phyloP scores from a whole-genome alignment of 2,329 filamentous ascomycete genomes.

The Dissoconium aciculare region DNA sequence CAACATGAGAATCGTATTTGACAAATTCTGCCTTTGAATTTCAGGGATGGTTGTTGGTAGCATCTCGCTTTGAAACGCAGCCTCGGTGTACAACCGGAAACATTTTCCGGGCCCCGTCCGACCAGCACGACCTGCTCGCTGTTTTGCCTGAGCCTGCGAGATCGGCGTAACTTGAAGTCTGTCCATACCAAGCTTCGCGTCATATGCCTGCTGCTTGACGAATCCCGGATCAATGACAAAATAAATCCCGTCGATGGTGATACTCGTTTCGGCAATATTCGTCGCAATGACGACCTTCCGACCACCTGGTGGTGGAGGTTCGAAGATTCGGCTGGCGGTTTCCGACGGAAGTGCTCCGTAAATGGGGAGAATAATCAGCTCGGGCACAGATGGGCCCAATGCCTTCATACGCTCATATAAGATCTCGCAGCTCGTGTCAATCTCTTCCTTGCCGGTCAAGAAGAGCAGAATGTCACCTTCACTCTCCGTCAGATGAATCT shows the following conservation, averaged over 20 bases:
- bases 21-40: slow-evolving; percentile 87
- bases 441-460: slow-evolving; percentile 93
- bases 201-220: slow-evolving; percentile 94
- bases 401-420: slow-evolving; percentile 93
- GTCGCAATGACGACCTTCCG: slow-evolving; percentile 95
- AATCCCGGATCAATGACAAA: slow-evolving; percentile 96
- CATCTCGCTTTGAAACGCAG: slow-evolving; percentile 94
- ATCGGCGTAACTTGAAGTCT: slow-evolving; percentile 90
- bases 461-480: slow-evolving; percentile 92
- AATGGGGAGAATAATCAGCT: slow-evolving; percentile 86
- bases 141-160: slow-evolving; percentile 90
- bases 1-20: slow-evolving; percentile 87
- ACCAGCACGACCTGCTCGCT: slow-evolving; percentile 81
- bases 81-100: slow-evolving; percentile 88
- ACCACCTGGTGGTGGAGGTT: slow-evolving; percentile 70
- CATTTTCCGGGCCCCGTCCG: slow-evolving; percentile 92
- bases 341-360: slow-evolving; percentile 88
- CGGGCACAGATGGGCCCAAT: slow-evolving; percentile 75
- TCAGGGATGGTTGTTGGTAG: slow-evolving; percentile 89
- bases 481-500: slow-evolving; percentile 88
- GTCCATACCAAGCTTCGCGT: slow-evolving; percentile 96
- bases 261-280: slow-evolving; percentile 94
- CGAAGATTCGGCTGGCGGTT: slow-evolving; percentile 88
- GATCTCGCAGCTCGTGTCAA: slow-evolving; percentile 87
- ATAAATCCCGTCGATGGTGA: slow-evolving; percentile 95